These are phyloP conservation scores for Fermentozyma sake DNA, from an alignment of 1,139 yeast genomes.

Conservation along the genomic window DNA sequence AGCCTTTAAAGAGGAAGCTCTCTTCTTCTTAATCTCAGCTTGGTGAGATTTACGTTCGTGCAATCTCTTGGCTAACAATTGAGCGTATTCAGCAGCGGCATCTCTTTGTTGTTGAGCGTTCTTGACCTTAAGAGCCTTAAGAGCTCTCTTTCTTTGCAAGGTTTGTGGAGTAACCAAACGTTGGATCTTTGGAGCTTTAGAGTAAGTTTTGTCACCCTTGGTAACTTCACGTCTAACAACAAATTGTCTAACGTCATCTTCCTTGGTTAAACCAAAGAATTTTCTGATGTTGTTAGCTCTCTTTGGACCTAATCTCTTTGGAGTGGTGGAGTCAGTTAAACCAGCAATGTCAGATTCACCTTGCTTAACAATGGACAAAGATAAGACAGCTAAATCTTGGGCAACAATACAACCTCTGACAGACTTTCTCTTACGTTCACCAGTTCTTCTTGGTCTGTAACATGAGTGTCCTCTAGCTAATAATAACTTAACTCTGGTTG, in stretches of 20 bases:
- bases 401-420: slow-evolving; percentile 99
- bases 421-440: slow-evolving; percentile 99
- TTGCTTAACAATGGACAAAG: slow-evolving; percentile 93
- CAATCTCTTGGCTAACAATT: slow-evolving; percentile 96
- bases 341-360: slow-evolving; percentile 96
- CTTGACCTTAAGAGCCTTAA: slow-evolving; percentile 88
- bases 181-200: slow-evolving; percentile 99
- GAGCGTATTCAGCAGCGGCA: slow-evolving; percentile 99
- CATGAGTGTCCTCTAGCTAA: slow-evolving; percentile 94
- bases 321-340: slow-evolving; percentile 88
- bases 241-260: slow-evolving; percentile 91
- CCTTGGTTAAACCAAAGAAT: slow-evolving; percentile 98
- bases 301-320: slow-evolving; percentile 99
- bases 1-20: slow-evolving; percentile 98
- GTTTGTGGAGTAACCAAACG: slow-evolving; percentile 99
- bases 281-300: slow-evolving; percentile 99
- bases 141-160: slow-evolving; percentile 98
- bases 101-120: slow-evolving; percentile 99
- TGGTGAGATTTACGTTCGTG: slow-evolving; percentile 97
- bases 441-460: slow-evolving; percentile 99
- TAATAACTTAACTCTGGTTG: slow-evolving; percentile 98
- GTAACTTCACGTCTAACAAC: slow-evolving; percentile 98
- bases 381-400: slow-evolving; percentile 92
- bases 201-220: slow-evolving; percentile 98
- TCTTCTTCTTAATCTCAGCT: slow-evolving; percentile 98